A percentile compares a stretch with the other conserved stretches of the same genome.
These are phyloP conservation scores for Mycena crocata DNA, from an alignment of 768 basidiomycete species.

Conservation along the genomic window DNA sequence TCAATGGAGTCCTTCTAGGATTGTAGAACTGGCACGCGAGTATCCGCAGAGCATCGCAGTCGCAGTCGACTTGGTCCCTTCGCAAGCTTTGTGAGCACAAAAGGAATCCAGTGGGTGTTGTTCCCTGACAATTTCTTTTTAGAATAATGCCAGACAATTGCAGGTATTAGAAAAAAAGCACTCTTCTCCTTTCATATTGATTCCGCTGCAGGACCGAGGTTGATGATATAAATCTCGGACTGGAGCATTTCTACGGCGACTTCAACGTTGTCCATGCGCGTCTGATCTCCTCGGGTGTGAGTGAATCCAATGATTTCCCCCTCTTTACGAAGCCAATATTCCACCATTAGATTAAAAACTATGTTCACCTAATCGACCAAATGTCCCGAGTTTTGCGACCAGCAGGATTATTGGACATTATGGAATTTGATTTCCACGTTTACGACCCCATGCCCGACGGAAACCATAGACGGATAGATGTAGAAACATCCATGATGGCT, in stretches of 20 bases:
- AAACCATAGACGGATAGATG: slow-evolving; percentile 56
- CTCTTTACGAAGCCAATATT: slow-evolving; percentile 23
- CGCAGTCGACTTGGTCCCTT: slow-evolving; percentile 84
- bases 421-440: slow-evolving; percentile 76
- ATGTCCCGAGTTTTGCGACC: slow-evolving; percentile 76
- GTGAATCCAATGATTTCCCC: slow-evolving; percentile 40
- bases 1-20: slow-evolving; percentile 56
- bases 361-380: slow-evolving; percentile 70
- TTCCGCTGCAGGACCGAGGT: slow-evolving; percentile 71
- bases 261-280: slow-evolving; percentile 83
- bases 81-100: slow-evolving; percentile 74
- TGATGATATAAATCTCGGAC: slow-evolving; percentile 86
- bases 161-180: slow-evolving; percentile 54
- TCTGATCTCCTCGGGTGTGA: slow-evolving; percentile 78
- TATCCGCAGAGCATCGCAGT: slow-evolving; percentile 77
- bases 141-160: slow-evolving; percentile 79
- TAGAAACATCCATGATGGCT: slow-evolving; percentile 54
- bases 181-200: slow-evolving; percentile 18
- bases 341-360: slow-evolving; percentile 72
- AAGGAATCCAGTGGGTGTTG: slow-evolving; percentile 27
- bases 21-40: slow-evolving; percentile 78
- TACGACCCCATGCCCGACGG: slow-evolving; percentile 69
- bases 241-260: slow-evolving; percentile 84
- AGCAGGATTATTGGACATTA: slow-evolving; percentile 72
- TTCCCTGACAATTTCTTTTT: slow-evolving; percentile 27